phyloP scores from a whole-genome alignment of 2,329 filamentous ascomycete genomes.

The Balansia obtecta region DNA sequence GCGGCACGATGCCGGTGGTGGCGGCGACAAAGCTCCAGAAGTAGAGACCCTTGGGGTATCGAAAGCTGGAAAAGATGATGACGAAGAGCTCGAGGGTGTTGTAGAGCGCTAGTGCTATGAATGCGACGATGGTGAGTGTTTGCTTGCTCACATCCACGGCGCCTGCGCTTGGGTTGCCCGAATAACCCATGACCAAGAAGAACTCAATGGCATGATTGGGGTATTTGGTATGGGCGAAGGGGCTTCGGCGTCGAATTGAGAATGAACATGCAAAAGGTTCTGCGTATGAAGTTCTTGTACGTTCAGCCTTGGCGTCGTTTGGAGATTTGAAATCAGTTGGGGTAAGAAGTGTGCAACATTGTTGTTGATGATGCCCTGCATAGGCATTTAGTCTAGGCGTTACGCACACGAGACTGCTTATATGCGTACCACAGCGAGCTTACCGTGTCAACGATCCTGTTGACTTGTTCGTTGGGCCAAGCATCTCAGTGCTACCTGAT shows the following conservation, averaged over 20 bases:
- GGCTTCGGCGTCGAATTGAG: background rate
- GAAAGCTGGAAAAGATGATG: constrained; percentile 21
- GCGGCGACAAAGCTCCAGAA: constrained; percentile 26
- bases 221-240: background rate
- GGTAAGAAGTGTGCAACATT: background rate
- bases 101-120: constrained; percentile 12
- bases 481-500: background rate
- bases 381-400: background rate
- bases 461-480: background rate
- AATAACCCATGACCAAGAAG: constrained; percentile 3
- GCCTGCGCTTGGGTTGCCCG: constrained; percentile 4
- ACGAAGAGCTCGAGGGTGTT: constrained; percentile 20
- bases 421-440: background rate
- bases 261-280: background rate
- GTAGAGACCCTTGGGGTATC: constrained; percentile 19
- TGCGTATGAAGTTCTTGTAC: background rate
- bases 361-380: background rate
- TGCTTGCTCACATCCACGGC: background rate
- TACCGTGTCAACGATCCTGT: background rate
- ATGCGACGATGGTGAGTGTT: constrained; percentile 1
- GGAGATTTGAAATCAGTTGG: too few species aligned
- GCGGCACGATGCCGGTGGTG: constrained; percentile 18
- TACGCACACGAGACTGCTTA: background rate
- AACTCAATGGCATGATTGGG: background rate
- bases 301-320: background rate